Evolutionary conservation across 208 protist species (phyloP).

Genomic region (Leishmania arabica): DNA sequence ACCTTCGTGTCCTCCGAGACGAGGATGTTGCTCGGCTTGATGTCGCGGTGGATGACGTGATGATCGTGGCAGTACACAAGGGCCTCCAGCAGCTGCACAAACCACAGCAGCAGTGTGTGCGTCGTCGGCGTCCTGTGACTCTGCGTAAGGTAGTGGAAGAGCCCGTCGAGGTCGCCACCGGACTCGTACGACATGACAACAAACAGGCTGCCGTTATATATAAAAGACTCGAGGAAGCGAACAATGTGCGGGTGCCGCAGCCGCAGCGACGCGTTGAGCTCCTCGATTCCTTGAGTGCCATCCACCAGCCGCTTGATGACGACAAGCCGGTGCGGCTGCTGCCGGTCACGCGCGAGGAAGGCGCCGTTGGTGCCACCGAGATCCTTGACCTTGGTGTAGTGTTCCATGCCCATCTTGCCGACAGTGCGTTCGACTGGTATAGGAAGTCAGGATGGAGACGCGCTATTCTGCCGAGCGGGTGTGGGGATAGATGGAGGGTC

Average conservation of each 20-base stretch:
- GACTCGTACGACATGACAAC: slow-evolving; percentile 82
- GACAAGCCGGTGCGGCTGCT: slow-evolving; percentile 52
- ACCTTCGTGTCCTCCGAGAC: slow-evolving; percentile 31
- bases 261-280: slow-evolving; percentile 75
- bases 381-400: slow-evolving; percentile 75
- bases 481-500: background rate
- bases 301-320: slow-evolving; percentile 84
- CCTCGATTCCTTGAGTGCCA: slow-evolving; percentile 70
- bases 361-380: slow-evolving; percentile 82
- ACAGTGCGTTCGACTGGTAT: background rate
- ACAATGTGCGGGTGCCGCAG: slow-evolving; percentile 85
- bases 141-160: slow-evolving; percentile 46
- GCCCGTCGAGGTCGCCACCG: slow-evolving; percentile 80
- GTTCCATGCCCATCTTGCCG: slow-evolving; percentile 78
- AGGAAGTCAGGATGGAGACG: background rate
- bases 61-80: slow-evolving; percentile 83
- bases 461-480: background rate
- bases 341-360: slow-evolving; percentile 67
- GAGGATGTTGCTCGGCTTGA: slow-evolving; percentile 92
- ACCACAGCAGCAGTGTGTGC: slow-evolving; percentile 67
- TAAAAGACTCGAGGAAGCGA: slow-evolving; percentile 73
- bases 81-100: slow-evolving; percentile 75
- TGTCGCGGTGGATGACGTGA: slow-evolving; percentile 89
- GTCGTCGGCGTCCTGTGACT: slow-evolving; percentile 49
- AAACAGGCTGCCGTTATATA: slow-evolving; percentile 72